Conservation (phyloP, 257 asterid genomes). For the Solanum chiquidenum region DNA sequence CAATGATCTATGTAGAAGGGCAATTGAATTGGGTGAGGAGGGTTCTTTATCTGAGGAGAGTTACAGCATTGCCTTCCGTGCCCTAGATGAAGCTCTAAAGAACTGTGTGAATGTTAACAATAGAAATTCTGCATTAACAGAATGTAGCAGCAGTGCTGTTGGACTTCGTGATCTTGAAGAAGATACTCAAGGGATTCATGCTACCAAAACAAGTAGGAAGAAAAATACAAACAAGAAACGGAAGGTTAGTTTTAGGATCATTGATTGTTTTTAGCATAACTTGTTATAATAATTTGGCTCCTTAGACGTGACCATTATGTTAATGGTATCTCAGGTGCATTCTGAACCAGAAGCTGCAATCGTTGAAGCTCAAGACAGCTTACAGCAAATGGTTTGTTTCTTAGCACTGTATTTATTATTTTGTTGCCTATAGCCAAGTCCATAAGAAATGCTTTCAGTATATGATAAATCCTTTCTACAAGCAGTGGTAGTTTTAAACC, state of each 20-base stretch:
- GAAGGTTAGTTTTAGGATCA: constrained; percentile 43
- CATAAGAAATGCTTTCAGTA: neutral
- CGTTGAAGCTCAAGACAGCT: constrained; percentile 45
- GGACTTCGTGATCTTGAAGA: constrained; percentile 54
- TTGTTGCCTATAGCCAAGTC: neutral
- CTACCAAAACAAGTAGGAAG: constrained; percentile 51
- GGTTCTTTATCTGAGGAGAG: constrained; percentile 75
- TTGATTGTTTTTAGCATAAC: neutral
- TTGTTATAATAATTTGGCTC: neutral
- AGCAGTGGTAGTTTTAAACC: neutral
- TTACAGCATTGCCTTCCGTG: constrained; percentile 61
- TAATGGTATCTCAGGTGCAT: constrained; percentile 37
- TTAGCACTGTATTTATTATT: neutral
- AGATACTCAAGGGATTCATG: constrained; percentile 37
- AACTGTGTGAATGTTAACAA: constrained; percentile 74
- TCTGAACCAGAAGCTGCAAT: constrained; percentile 51
- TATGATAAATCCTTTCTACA: neutral
- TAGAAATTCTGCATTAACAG: constrained; percentile 31
- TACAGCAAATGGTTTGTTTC: constrained; percentile 58
- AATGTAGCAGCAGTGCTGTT: constrained; percentile 37
- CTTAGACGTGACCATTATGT: neutral
- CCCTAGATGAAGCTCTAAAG: constrained; percentile 74
- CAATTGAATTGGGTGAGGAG: constrained; percentile 84
- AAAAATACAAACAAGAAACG: constrained; percentile 62
- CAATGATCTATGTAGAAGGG: constrained; percentile 82